Evolutionary conservation across 1,284 basidiomycete species (phyloP).

Genomic region (Anthracocystis setariae): DNA sequence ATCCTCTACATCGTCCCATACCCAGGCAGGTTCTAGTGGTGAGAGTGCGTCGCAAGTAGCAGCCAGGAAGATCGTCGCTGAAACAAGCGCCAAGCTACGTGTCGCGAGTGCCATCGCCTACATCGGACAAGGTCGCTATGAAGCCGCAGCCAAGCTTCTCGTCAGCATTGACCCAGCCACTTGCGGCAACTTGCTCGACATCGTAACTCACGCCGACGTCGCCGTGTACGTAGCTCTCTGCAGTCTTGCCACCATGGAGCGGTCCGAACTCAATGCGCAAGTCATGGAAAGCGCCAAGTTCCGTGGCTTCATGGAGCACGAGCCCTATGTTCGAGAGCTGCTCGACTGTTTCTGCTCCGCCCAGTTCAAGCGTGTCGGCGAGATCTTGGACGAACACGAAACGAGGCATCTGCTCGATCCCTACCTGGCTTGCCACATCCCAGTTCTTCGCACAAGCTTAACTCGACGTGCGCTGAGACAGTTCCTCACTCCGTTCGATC

Average conservation of each 20-base stretch:
- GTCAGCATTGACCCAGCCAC: slow-evolving; percentile 73
- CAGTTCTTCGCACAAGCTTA: slow-evolving; percentile 66
- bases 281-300: slow-evolving; percentile 79
- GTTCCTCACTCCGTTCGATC: slow-evolving; percentile 84
- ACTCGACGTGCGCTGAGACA: slow-evolving; percentile 67
- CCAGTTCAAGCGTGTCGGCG: slow-evolving; percentile 81
- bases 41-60: slow-evolving; percentile 27
- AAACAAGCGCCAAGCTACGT: slow-evolving; percentile 79
- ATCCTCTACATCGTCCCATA: slow-evolving; percentile 1
- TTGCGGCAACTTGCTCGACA: slow-evolving; percentile 69
- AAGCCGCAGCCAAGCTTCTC: slow-evolving; percentile 79
- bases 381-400: slow-evolving; percentile 75
- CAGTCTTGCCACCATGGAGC: slow-evolving; percentile 78
- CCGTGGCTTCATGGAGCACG: slow-evolving; percentile 81
- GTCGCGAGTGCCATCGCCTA: slow-evolving; percentile 79
- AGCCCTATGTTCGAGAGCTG: slow-evolving; percentile 83
- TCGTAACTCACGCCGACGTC: slow-evolving; percentile 80
- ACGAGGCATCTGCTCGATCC: slow-evolving; percentile 80
- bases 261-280: slow-evolving; percentile 75
- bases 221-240: slow-evolving; percentile 84
- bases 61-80: slow-evolving; percentile 34
- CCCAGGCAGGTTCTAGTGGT: slow-evolving; percentile 19
- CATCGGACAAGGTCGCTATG: slow-evolving; percentile 77
- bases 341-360: slow-evolving; percentile 82
- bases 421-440: slow-evolving; percentile 74